phyloP scores from a whole-genome alignment of 192 early-diverging fungal species.

The Phycomyces nitens region DNA sequence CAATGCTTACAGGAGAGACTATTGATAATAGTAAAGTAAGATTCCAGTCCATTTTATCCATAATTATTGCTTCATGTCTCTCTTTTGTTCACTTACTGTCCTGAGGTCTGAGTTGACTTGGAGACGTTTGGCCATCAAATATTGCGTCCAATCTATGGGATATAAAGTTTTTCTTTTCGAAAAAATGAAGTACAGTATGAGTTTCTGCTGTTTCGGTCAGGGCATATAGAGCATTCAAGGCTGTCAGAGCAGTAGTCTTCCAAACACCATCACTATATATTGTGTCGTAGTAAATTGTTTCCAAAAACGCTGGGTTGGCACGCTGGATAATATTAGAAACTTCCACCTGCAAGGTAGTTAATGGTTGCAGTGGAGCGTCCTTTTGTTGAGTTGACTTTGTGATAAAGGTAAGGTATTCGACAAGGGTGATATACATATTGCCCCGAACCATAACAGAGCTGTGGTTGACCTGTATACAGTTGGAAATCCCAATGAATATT shows the following conservation, averaged over 20 bases:
- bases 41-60: not conserved
- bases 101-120: not conserved
- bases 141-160: slow-evolving; percentile 4
- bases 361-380: not conserved
- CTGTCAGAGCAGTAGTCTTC: slow-evolving; percentile 80
- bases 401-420: slow-evolving; percentile 63
- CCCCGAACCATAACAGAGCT: slow-evolving; percentile 46
- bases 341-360: slow-evolving; percentile 32
- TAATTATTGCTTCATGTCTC: too few species aligned
- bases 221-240: slow-evolving; percentile 63
- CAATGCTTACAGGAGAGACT: slow-evolving; percentile 5
- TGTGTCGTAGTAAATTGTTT: slow-evolving; percentile 75
- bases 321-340: slow-evolving; percentile 49
- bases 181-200: not conserved
- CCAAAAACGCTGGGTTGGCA: slow-evolving; percentile 59
- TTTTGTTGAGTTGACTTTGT: slow-evolving; percentile 1
- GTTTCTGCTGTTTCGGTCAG: not conserved
- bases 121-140: not conserved
- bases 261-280: slow-evolving; percentile 75
- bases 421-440: slow-evolving; percentile 75
- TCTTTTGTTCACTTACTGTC: slow-evolving; percentile 1
- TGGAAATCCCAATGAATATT: slow-evolving; percentile 6
- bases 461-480: slow-evolving; percentile 5
- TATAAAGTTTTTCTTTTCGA: slow-evolving; percentile 7
- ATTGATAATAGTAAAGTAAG: not conserved